These are phyloP conservation scores for Torulaspora maleeae DNA, from an alignment of 805 yeast genomes.

Conservation along the genomic window DNA sequence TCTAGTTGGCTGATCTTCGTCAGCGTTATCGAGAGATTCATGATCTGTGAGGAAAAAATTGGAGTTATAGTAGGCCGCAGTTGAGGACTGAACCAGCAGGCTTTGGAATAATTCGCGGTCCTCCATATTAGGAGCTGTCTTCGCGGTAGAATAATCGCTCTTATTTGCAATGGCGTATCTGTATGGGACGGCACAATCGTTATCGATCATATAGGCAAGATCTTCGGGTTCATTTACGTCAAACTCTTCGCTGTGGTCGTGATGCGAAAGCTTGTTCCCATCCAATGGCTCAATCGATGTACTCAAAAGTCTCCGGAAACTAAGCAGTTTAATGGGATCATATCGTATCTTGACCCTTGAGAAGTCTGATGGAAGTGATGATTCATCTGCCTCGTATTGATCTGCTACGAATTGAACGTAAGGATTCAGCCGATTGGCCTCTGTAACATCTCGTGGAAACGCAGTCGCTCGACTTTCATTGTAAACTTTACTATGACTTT, in stretches of 20 bases:
- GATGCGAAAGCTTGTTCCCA: constrained; percentile 1
- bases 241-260: constrained; percentile 21
- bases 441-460: constrained; percentile 15
- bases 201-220: constrained; percentile 19
- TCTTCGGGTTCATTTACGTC: constrained; percentile 41
- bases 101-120: constrained; percentile 50
- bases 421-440: constrained; percentile 25
- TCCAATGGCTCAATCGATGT: constrained; percentile 3
- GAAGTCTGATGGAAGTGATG: constrained; percentile 12
- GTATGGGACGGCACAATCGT: constrained; percentile 46
- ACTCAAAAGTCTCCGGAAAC: constrained; percentile 20
- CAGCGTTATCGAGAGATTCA: constrained; percentile 18
- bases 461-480: neutral
- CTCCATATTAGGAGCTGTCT: constrained; percentile 53
- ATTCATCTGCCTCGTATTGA: constrained; percentile 2
- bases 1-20: constrained; percentile 22
- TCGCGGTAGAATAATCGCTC: constrained; percentile 51
- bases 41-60: constrained; percentile 34
- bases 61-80: constrained; percentile 36
- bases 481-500: neutral
- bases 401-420: constrained; percentile 19
- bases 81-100: constrained; percentile 39
- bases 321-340: constrained; percentile 22
- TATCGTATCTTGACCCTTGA: constrained; percentile 26
- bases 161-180: constrained; percentile 58